Evolutionary conservation across 1,284 basidiomycete genomes (phyloP).

Genomic region (Heterobasidion irregulare): DNA sequence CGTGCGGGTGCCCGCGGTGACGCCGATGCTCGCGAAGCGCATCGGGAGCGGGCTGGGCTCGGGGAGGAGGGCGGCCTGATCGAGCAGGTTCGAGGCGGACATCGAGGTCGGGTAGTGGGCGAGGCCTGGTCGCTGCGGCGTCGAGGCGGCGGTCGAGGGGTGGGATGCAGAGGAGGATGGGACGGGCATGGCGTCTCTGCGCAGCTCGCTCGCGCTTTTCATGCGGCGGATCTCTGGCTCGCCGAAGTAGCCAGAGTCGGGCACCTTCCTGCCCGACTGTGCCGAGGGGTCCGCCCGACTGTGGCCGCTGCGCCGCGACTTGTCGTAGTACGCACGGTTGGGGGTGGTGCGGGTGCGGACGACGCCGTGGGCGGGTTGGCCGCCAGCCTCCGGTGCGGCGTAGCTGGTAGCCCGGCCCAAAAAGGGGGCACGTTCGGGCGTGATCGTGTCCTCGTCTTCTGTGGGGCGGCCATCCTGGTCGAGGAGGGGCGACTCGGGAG

Average conservation of each 20-base stretch:
- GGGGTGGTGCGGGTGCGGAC: slow-evolving; percentile 65
- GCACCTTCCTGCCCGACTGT: slow-evolving; percentile 14
- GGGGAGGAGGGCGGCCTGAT: slow-evolving; percentile 6
- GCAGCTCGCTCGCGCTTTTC: slow-evolving; percentile 81
- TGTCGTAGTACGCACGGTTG: slow-evolving; percentile 51
- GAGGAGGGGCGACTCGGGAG: slow-evolving; percentile 31
- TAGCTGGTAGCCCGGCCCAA: slow-evolving; percentile 15
- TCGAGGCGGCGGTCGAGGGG: slow-evolving; percentile 28
- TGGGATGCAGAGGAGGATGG: slow-evolving; percentile 23
- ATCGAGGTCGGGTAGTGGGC: slow-evolving; percentile 46
- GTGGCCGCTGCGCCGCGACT: slow-evolving; percentile 19
- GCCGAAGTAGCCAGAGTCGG: slow-evolving; percentile 31
- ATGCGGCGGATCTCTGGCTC: slow-evolving; percentile 69
- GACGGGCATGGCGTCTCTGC: slow-evolving; percentile 28
- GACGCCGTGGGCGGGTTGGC: slow-evolving; percentile 33
- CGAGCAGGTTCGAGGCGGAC: slow-evolving; percentile 56
- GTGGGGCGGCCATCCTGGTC: slow-evolving; percentile 12
- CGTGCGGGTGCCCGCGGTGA: slow-evolving; percentile 26
- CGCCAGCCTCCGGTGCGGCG: background rate
- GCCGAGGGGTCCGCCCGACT: background rate
- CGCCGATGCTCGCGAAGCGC: slow-evolving; percentile 64
- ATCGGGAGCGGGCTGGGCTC: slow-evolving; percentile 30
- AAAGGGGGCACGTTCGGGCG: slow-evolving; percentile 31
- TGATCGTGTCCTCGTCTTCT: slow-evolving; percentile 71
- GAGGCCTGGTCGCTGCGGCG: slow-evolving; percentile 9